Percentiles rank a stretch among this genome's conserved stretches.
Conservation (phyloP, 306 rosid genomes). For the Biancaea sappan region DNA sequence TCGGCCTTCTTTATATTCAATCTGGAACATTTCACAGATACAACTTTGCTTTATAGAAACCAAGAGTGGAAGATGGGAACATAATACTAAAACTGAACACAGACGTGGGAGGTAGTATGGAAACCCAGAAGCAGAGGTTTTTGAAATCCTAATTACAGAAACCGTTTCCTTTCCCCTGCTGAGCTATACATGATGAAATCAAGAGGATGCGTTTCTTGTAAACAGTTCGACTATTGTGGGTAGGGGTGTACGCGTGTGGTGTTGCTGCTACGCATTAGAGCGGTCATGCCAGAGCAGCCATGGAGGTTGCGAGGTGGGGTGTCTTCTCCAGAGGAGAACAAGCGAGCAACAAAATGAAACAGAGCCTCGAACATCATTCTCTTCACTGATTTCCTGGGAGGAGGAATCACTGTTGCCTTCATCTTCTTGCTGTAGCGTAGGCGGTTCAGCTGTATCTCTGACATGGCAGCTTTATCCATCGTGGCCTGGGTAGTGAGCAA, state of each 20-base stretch:
- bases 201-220: not conserved
- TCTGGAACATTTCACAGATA: not conserved
- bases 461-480: not conserved
- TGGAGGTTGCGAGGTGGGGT: not conserved
- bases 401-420: constrained; percentile 41
- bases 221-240: not conserved
- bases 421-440: not conserved
- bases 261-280: not conserved
- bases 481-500: not conserved
- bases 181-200: no score
- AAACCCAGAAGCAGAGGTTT: not conserved
- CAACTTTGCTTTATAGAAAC: not conserved
- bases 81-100: not conserved
- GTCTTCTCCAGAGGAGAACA: not conserved
- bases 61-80: not conserved
- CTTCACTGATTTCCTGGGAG: constrained; percentile 48
- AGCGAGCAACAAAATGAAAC: not conserved
- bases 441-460: not conserved
- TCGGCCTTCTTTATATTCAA: not conserved
- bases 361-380: constrained; percentile 26
- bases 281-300: not conserved
- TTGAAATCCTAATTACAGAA: not conserved
- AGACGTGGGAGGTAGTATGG: not conserved
- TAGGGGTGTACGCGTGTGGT: not conserved
- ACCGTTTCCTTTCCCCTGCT: no score